Evolutionary conservation across 2,329 filamentous ascomycete genomes (phyloP).

Genomic region (Colletotrichum agaves): DNA sequence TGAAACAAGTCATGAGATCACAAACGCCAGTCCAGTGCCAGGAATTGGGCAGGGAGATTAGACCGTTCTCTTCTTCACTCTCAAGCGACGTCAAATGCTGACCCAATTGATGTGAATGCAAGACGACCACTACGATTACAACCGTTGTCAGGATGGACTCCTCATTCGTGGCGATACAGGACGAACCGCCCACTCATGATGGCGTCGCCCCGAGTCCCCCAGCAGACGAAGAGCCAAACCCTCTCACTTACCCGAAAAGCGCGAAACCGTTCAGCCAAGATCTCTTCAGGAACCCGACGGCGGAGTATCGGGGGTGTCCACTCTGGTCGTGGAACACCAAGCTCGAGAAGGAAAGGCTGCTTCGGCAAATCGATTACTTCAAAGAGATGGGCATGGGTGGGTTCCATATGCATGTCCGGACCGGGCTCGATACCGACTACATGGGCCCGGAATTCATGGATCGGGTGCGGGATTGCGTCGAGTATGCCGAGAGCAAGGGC

Average conservation of each 20-base stretch:
- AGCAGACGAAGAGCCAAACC: constrained; percentile 36
- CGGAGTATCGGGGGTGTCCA: constrained; percentile 46
- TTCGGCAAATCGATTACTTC: constrained; percentile 46
- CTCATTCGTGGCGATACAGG: constrained; percentile 8
- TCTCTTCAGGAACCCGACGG: constrained; percentile 44
- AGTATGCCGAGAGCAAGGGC: constrained; percentile 44
- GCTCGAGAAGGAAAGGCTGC: constrained; percentile 43
- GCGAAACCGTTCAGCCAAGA: constrained; percentile 39
- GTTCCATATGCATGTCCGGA: constrained; percentile 46
- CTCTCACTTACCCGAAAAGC: constrained; percentile 45
- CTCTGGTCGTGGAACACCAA: constrained; percentile 47
- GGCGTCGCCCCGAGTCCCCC: not conserved
- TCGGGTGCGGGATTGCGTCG: constrained; percentile 44
- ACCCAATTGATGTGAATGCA: not conserved
- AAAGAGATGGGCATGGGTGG: constrained; percentile 47
- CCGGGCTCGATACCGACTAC: constrained; percentile 47
- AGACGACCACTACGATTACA: fast-evolving
- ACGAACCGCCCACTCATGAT: not conserved
- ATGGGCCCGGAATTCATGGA: constrained; percentile 47
- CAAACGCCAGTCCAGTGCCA: not conserved
- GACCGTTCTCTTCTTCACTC: not conserved
- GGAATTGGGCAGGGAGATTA: not conserved
- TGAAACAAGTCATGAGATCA: constrained; percentile 38
- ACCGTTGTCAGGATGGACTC: constrained; percentile 21
- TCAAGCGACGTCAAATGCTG: not conserved